phyloP scores from a whole-genome alignment of 163 green algal genomes.

The Chloromonas sp. region DNA sequence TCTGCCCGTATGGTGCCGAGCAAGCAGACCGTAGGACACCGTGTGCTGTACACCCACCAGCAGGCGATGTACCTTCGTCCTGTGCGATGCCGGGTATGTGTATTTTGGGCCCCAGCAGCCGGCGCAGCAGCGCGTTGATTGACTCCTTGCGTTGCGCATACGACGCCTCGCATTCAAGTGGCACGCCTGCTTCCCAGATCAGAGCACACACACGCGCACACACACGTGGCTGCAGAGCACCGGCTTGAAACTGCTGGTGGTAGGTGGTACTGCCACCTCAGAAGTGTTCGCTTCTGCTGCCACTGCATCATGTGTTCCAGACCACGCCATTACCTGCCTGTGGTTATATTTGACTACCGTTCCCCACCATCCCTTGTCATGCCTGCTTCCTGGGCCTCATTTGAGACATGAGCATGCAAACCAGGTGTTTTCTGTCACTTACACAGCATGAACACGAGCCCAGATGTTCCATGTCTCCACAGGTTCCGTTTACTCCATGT shows the following conservation, averaged over 20 bases:
- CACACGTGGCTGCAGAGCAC: no score
- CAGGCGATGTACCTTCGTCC: not conserved
- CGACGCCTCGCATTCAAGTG: not conserved
- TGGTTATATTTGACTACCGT: no score
- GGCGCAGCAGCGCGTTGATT: not conserved
- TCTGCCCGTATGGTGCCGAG: not conserved
- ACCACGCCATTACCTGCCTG: no score
- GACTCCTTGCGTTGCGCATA: not conserved
- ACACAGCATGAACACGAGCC: not conserved
- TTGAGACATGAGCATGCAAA: not conserved
- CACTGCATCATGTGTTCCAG: not conserved
- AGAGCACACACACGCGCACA: no score
- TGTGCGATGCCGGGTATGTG: not conserved
- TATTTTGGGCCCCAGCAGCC: not conserved
- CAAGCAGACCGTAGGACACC: no score
- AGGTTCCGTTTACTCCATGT: not conserved
- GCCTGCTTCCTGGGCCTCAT: no score
- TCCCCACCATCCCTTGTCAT: no score
- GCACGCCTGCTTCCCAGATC: not conserved
- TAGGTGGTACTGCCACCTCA: not conserved
- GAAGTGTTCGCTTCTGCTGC: not conserved
- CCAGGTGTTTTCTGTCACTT: not conserved
- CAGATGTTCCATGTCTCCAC: not conserved
- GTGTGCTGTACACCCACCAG: no score
- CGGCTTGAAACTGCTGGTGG: no score